These are phyloP conservation scores for Talaromyces sp. DNA, from an alignment of 2,329 filamentous ascomycete species.

Conservation along the genomic window DNA sequence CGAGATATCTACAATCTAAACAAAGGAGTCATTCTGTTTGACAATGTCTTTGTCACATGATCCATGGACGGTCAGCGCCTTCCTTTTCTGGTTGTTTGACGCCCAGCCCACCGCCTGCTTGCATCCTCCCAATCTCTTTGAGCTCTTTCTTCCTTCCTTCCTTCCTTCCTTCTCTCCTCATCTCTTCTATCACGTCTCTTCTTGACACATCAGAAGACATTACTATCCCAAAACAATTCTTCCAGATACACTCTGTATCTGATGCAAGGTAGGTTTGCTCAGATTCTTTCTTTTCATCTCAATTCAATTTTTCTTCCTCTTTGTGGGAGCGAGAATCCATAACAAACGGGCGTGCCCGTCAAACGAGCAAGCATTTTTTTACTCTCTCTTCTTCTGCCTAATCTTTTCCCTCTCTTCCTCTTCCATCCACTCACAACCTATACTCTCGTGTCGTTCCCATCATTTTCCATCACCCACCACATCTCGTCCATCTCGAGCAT, in stretches of 20 bases:
- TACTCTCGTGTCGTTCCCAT: not conserved
- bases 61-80: not conserved
- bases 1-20: too few relatives aligned
- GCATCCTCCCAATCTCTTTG: not conserved
- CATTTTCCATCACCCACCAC: not conserved
- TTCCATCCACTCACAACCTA: not conserved
- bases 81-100: slow-evolving; percentile 6
- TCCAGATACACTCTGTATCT: not conserved
- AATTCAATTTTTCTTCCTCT: not conserved
- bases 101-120: not conserved
- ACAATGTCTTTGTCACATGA: slow-evolving; percentile 3
- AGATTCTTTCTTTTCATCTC: not conserved
- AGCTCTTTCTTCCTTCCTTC: not conserved
- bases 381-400: not conserved
- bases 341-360: not conserved
- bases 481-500: not conserved
- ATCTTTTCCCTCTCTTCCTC: not conserved
- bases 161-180: not conserved
- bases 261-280: not conserved
- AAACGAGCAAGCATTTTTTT: not conserved
- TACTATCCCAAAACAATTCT: not conserved
- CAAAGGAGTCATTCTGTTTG: too few relatives aligned
- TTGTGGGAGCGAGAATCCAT: not conserved
- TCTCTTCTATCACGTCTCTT: not conserved
- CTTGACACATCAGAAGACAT: not conserved